Conservation (phyloP, 768 basidiomycete species). For the Boletellus sp. region DNA sequence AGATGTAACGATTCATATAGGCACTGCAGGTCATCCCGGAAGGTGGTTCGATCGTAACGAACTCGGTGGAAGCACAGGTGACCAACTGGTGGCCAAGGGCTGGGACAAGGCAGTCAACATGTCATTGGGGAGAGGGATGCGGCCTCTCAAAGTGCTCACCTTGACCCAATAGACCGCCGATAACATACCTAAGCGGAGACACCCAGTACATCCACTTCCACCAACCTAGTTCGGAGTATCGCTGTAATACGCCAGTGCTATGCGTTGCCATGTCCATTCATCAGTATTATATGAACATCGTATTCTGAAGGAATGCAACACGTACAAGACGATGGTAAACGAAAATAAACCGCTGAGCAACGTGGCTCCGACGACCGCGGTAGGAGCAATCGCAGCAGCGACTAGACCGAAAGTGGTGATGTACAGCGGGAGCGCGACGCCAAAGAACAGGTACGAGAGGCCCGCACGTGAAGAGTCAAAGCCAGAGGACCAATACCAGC, state of each 20-base stretch:
- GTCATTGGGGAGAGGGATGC: background rate
- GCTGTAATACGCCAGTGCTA: conserved; percentile 49
- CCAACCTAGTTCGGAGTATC: conserved; percentile 34
- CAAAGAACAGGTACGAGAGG: conserved; percentile 38
- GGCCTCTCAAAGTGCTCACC: conserved; percentile 2
- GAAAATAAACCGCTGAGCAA: conserved; percentile 38
- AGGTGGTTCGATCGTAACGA: conserved; percentile 51
- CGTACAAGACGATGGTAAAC: conserved; percentile 43
- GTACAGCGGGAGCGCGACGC: conserved; percentile 41
- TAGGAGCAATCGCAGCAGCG: conserved; percentile 42
- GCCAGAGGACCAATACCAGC: conserved; percentile 50
- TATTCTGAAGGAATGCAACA: background rate
- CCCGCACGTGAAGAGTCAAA: conserved; percentile 36
- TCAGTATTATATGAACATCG: background rate
- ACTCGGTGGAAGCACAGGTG: conserved; percentile 50
- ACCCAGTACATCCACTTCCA: conserved; percentile 39
- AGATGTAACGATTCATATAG: conserved; percentile 52
- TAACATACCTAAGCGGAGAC: conserved; percentile 51
- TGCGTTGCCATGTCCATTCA: background rate
- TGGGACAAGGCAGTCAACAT: conserved; percentile 9
- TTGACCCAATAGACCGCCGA: conserved; percentile 39
- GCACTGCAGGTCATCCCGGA: conserved; percentile 47
- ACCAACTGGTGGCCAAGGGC: conserved; percentile 42
- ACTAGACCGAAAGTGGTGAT: conserved; percentile 41
- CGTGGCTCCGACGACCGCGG: conserved; percentile 38